Percentiles rank a stretch among this genome's conserved stretches.
Conservation (phyloP, 2,329 filamentous ascomycete genomes). For the Chrysoporthe deuterocubensis region DNA sequence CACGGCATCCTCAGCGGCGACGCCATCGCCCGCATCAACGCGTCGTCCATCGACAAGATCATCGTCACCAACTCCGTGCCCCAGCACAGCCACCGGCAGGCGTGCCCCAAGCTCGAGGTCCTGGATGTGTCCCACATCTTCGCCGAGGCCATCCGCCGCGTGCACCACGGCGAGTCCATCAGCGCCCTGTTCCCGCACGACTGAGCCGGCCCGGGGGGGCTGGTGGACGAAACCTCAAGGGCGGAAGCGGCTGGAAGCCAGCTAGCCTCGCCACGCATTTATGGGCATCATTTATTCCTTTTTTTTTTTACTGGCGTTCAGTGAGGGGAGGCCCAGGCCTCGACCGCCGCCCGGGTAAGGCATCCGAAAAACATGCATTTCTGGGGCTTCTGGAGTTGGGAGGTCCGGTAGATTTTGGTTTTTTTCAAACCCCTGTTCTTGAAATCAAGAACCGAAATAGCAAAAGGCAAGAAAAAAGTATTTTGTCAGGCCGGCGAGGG, state of each 20-base stretch:
- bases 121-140: conserved; percentile 91
- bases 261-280: conserved; percentile 10
- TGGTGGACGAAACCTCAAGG: not conserved
- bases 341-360: conserved; percentile 24
- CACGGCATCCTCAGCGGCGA: conserved; percentile 96
- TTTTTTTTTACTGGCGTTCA: conserved; percentile 21
- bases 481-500: not conserved
- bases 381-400: conserved; percentile 25
- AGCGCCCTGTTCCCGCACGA: conserved; percentile 91
- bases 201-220: conserved; percentile 41
- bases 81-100: conserved; percentile 76
- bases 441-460: conserved; percentile 4
- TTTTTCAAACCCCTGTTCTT: not conserved
- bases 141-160: conserved; percentile 91
- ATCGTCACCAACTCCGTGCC: conserved; percentile 95
- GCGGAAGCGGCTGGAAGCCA: not conserved
- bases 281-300: conserved; percentile 16
- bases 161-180: conserved; percentile 97
- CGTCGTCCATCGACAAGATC: conserved; percentile 89
- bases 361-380: conserved; percentile 15
- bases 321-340: not conserved
- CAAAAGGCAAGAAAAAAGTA: conserved; percentile 17
- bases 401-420: conserved; percentile 24
- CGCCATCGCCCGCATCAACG: conserved; percentile 91
- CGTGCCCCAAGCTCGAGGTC: conserved; percentile 88